Evolutionary conservation across 1,284 basidiomycete genomes (phyloP).

Genomic region (Retiboletus flavoniger): DNA sequence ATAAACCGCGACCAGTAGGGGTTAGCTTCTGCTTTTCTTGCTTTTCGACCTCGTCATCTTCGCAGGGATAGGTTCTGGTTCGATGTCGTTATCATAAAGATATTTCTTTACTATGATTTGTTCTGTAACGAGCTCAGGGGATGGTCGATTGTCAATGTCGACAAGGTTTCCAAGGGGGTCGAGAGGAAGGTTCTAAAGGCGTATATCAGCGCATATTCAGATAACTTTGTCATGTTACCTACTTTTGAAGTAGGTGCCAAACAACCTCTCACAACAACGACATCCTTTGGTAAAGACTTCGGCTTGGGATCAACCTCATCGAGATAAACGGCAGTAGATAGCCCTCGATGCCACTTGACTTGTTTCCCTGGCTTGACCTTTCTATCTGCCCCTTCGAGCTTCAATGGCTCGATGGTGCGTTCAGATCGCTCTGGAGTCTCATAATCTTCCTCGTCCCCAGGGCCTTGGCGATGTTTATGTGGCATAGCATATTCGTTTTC

Average conservation of each 20-base stretch:
- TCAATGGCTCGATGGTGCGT: constrained; percentile 37
- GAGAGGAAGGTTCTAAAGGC: constrained; percentile 56
- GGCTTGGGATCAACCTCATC: constrained; percentile 57
- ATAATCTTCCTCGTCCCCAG: constrained; percentile 84
- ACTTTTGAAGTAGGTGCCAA: constrained; percentile 68
- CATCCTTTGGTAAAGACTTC: constrained; percentile 43
- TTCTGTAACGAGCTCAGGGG: constrained; percentile 62
- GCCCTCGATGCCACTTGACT: constrained; percentile 78
- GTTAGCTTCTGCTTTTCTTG: constrained; percentile 41
- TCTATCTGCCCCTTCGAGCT: constrained; percentile 39
- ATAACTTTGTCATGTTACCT: constrained; percentile 12
- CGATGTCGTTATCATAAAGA: constrained; percentile 77
- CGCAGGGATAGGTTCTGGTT: constrained; percentile 38
- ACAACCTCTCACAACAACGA: constrained; percentile 56
- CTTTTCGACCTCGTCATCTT: constrained; percentile 52
- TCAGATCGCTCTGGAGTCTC: constrained; percentile 55
- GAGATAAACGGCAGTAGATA: constrained; percentile 60
- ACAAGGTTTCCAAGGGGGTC: constrained; percentile 76
- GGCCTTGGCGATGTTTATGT: constrained; percentile 55
- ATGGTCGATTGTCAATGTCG: constrained; percentile 53
- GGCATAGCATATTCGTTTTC: constrained; percentile 34
- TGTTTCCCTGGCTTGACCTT: constrained; percentile 45
- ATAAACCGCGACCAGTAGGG: constrained; percentile 8
- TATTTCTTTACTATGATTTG: constrained; percentile 76
- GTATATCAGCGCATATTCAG: constrained; percentile 2